Evolutionary conservation across 2,329 filamentous ascomycete species (phyloP).

Genomic region (Aspergillus vadensis): DNA sequence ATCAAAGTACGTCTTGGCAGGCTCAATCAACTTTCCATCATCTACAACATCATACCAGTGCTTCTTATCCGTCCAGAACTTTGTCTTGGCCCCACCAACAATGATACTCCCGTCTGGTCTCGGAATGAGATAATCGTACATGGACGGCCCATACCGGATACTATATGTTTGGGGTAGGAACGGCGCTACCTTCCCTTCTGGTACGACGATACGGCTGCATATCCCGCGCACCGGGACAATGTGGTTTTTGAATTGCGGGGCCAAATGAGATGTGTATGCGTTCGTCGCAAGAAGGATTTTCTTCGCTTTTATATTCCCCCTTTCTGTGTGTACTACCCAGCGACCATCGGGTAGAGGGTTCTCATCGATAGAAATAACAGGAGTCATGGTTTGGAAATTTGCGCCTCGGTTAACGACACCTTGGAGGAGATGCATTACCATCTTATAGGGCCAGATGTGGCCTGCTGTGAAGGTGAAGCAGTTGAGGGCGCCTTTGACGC

Average conservation of each 20-base stretch:
- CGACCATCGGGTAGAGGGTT: slow-evolving; percentile 46
- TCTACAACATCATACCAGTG: slow-evolving; percentile 50
- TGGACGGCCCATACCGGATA: slow-evolving; percentile 54
- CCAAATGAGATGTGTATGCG: slow-evolving; percentile 74
- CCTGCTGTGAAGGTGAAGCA: slow-evolving; percentile 38
- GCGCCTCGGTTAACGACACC: slow-evolving; percentile 52
- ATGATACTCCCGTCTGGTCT: slow-evolving; percentile 57
- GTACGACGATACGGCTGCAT: slow-evolving; percentile 35
- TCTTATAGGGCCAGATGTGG: slow-evolving; percentile 70
- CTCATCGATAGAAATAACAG: slow-evolving; percentile 36
- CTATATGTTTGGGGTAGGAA: slow-evolving; percentile 55
- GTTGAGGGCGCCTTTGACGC: slow-evolving; percentile 33
- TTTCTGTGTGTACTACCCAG: slow-evolving; percentile 55
- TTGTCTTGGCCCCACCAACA: slow-evolving; percentile 60
- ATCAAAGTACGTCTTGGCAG: slow-evolving; percentile 44
- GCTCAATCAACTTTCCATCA: slow-evolving; percentile 53
- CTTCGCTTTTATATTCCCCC: slow-evolving; percentile 64
- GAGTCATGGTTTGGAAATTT: slow-evolving; percentile 57
- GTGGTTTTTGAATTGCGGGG: slow-evolving; percentile 68
- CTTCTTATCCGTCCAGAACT: slow-evolving; percentile 37
- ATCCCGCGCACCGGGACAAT: slow-evolving; percentile 73
- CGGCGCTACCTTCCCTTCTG: slow-evolving; percentile 17
- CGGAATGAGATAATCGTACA: slow-evolving; percentile 59
- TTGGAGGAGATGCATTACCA: slow-evolving; percentile 67
- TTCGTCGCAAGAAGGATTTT: slow-evolving; percentile 84